phyloP scores from a whole-genome alignment of 208 protist genomes.

The Leptomonas seymouri region DNA sequence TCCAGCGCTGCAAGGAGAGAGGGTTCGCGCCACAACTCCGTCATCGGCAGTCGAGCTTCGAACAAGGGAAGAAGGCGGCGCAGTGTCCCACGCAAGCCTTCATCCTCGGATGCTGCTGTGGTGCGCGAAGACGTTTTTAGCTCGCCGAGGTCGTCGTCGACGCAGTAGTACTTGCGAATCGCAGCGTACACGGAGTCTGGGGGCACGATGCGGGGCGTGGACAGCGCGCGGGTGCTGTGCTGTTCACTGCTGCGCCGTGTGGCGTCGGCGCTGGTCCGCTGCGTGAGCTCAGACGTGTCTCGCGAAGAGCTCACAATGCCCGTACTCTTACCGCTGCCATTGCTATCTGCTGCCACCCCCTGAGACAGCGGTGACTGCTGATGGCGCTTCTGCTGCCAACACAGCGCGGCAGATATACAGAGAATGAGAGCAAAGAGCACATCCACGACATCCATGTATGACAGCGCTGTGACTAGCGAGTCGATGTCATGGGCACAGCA shows the following conservation, averaged over 20 bases:
- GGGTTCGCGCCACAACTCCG: conserved; percentile 62
- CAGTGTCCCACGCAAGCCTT: conserved; percentile 3
- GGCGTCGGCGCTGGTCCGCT: neutral
- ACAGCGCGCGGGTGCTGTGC: neutral
- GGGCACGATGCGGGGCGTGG: neutral
- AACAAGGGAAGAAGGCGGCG: conserved; percentile 20
- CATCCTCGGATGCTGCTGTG: neutral
- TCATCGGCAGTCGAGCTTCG: conserved; percentile 17
- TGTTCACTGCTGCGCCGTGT: neutral
- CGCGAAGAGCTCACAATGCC: conserved; percentile 6
- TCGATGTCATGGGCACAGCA: neutral
- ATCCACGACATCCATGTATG: conserved; percentile 14
- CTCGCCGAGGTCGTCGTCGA: neutral
- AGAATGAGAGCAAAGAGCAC: conserved; percentile 27
- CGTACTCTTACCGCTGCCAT: neutral
- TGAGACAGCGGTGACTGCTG: neutral
- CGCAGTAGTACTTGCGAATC: neutral
- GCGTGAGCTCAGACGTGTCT: conserved; percentile 10
- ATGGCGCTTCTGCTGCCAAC: conserved; percentile 7
- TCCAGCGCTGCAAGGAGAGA: conserved; percentile 57
- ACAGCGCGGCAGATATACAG: conserved; percentile 23
- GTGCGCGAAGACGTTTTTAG: neutral
- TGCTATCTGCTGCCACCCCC: neutral
- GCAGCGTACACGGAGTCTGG: neutral
- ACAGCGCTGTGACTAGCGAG: neutral